Evolutionary conservation across 192 early-diverging fungal species (phyloP), one percentile per base, ranked within the genome.

Genomic region (Helicostylum pulchrum): DNA sequence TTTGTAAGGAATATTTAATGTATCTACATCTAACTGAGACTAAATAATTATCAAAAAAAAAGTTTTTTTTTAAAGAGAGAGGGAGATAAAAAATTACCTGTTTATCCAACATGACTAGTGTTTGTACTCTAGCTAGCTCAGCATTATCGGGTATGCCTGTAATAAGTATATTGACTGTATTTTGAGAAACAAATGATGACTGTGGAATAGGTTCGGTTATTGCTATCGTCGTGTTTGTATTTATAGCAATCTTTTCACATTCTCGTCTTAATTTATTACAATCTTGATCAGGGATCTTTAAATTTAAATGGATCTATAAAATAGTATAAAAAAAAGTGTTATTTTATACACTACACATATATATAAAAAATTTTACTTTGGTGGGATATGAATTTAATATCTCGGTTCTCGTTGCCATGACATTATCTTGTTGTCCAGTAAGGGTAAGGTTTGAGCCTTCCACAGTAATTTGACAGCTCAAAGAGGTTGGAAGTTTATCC

Each of bases 31-130:
- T 17, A 88, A 66, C 15, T 82, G 77, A 32, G 69, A 44, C 84
- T 83, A 54, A 39, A 48, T 31, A 73, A 52, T 39, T 39, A 63
- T 31, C 47, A 63, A 32, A 62, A 50, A 48, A 52, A 54, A 32
- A 45, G 30, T 14, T 34, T 36, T 17, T 34, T 56, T 39, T 17
- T 56, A 39, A 39, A 39, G 6, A 39, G 26, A 7, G 85, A 80
- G 57, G 77, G 77, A 6, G 64, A 65, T 8, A 72, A 20, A 20
- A 31, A 45, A 21, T 65, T 66, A 79, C 78, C 70, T 80, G 48
- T 65, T 83, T 78, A 61, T 82, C 80, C 7, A 83, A 71, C 51
- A 81, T 59, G 43, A 72, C 62, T 15, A 85, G 53, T 20, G 57
- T 15, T 42, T 62, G 66, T 36, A 73, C 62, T 39, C 62, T 61